Conservation (phyloP, 495 filamentous ascomycete genomes). For the Darksidea phi region DNA sequence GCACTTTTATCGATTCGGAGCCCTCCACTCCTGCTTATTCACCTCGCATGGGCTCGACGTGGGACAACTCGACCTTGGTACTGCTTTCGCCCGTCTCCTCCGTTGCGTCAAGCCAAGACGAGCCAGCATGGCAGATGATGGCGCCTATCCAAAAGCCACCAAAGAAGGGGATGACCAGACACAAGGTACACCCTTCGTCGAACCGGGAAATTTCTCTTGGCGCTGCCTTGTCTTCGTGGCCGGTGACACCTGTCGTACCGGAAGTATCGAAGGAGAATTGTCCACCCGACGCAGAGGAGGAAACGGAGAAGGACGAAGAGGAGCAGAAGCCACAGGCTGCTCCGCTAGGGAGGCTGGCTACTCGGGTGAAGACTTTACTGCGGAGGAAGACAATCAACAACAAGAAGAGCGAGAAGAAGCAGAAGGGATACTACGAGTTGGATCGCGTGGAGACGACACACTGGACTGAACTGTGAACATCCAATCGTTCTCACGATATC, state of each 20-base stretch:
- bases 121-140: conserved; percentile 25
- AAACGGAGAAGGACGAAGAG: conserved; percentile 6
- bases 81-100: conserved; percentile 16
- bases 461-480: conserved; percentile 15
- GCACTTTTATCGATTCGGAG: conserved; percentile 32
- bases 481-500: too few species aligned
- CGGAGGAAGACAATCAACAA: conserved; percentile 6
- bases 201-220: background rate
- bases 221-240: background rate
- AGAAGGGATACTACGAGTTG: conserved; percentile 5
- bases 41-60: conserved; percentile 7
- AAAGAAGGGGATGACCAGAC: background rate
- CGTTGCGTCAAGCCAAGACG: conserved; percentile 1
- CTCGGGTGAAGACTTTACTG: conserved; percentile 19
- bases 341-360: conserved; percentile 13
- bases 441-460: conserved; percentile 14
- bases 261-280: conserved; percentile 5
- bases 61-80: conserved; percentile 20
- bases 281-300: background rate
- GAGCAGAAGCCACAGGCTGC: background rate
- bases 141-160: background rate
- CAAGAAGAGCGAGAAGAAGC: conserved; percentile 22
- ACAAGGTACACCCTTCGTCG: background rate
- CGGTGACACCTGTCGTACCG: background rate
- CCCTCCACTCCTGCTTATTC: conserved; percentile 29